Base-by-base conservation (phyloP, 768 basidiomycete genomes). In the Podaxis carcinomalis region DNA sequence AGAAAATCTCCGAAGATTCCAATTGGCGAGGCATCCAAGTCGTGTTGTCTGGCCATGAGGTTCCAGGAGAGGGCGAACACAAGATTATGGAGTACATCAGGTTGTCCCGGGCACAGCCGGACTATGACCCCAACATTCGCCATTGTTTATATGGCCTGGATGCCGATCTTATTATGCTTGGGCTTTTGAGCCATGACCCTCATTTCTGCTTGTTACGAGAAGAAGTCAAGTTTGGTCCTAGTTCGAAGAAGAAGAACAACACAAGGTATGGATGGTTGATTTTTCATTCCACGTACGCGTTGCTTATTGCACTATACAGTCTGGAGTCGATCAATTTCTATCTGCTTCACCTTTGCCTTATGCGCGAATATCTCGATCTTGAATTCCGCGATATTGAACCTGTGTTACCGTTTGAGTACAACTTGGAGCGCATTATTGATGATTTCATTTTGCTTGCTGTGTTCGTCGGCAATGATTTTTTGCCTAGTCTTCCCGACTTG, bases 81-180 rank as follows among this genome's bases (percentile, higher is more conserved):
- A 99, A 99, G 81, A 95, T 99, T 66, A 98, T 98, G 92, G 97
- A 98, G 72, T 99, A 95, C 75, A 98, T 99, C 71, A 89, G 97
- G 40, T 76, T 94, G 63, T 88, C 90, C 56, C 90, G 95, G 67
- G 95, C 97, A 32, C 97, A 98, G 73, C 92, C 91, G 6, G 89
- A 93, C 72, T 95, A 98, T 78, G 90, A 97, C 75, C 93, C 96
- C 3, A 98, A 98, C 74, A 84, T 95, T 58, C 89, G 97, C 66
- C 97, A 99, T 75, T 99, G 97, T 76, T 78, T 99, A 57, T 99
- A 99, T 73, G 97, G 97, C 46, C 88, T 99, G 37, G 97, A 99
- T 70, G 97, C 97, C 35, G 97, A 99, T 77, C 76, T 99, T 65
- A 93, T 99, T 75, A 99, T 99, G 97, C 81, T 99, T 68, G 95